A percentile compares a stretch with the other conserved stretches of the same genome.
phyloP scores from a whole-genome alignment of 78 protist species.

The Fonticula alba region DNA sequence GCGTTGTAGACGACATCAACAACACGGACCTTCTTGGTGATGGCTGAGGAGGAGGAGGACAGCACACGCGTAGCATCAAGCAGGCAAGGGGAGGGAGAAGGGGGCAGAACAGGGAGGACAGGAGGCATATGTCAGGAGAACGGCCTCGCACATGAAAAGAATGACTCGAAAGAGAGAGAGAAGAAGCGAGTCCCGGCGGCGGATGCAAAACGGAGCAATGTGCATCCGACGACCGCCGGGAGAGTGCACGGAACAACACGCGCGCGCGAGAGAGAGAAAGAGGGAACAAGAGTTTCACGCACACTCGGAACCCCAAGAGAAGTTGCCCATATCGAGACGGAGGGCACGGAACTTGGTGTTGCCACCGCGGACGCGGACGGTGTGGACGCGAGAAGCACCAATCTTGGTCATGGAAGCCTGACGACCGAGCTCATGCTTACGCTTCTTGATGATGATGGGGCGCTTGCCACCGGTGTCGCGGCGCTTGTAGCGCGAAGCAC shows the following conservation, averaged over 20 bases:
- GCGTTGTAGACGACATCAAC: conserved; percentile 95
- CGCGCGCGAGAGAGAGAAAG: neutral
- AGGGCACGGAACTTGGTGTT: conserved; percentile 93
- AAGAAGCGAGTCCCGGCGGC: too few species aligned
- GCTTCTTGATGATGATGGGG: conserved; percentile 56
- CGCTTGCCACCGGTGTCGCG: conserved; percentile 70
- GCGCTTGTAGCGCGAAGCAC: conserved; percentile 70
- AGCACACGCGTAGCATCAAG: too few species aligned
- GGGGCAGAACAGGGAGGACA: too few species aligned
- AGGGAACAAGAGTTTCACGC: conserved; percentile 1
- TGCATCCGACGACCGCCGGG: too few species aligned
- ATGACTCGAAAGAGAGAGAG: too few species aligned
- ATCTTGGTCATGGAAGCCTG: conserved; percentile 87
- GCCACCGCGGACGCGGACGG: conserved; percentile 89
- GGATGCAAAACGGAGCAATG: too few species aligned
- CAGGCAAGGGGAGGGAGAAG: too few species aligned
- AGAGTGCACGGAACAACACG: too few species aligned
- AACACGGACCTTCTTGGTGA: conserved; percentile 71
- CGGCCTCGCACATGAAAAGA: too few species aligned
- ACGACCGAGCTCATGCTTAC: conserved; percentile 87
- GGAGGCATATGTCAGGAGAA: too few species aligned
- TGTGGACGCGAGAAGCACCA: conserved; percentile 50
- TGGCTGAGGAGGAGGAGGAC: too few species aligned
- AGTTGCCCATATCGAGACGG: conserved; percentile 94
- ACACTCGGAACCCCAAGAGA: conserved; percentile 71